Percentiles rank a stretch among this genome's conserved stretches.
Evolutionary conservation across 2,329 filamentous ascomycete species (phyloP).

Genomic region (Cladosporium sp.): DNA sequence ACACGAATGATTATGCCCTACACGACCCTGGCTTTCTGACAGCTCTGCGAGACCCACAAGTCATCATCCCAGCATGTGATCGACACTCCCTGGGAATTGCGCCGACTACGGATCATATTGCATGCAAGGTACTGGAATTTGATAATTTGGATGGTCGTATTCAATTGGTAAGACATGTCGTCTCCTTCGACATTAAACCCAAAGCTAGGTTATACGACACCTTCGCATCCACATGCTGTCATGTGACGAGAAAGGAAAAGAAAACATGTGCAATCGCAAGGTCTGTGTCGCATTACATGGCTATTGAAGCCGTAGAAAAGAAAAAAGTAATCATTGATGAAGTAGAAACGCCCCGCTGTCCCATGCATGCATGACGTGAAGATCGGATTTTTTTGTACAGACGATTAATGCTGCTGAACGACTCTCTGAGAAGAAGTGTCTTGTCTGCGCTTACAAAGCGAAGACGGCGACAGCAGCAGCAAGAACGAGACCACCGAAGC

Average conservation of each 20-base stretch:
- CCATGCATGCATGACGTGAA: background rate
- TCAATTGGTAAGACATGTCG: background rate
- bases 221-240: background rate
- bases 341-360: background rate
- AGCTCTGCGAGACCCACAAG: too few relatives aligned
- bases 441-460: slow-evolving; percentile 23
- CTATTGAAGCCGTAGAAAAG: background rate
- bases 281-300: slow-evolving; percentile 7
- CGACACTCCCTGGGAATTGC: too few relatives aligned
- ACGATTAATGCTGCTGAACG: background rate
- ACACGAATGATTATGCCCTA: too few relatives aligned
- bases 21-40: too few relatives aligned
- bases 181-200: background rate
- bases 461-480: slow-evolving; percentile 40
- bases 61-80: too few relatives aligned
- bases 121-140: background rate
- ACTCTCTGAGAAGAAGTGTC: background rate
- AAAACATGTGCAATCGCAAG: slow-evolving; percentile 1
- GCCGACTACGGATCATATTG: too few relatives aligned
- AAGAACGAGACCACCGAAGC: slow-evolving; percentile 36
- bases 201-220: background rate
- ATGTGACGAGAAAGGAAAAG: background rate
- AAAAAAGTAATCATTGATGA: background rate
- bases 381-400: background rate
- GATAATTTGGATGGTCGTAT: background rate